Evolutionary conservation across 305 asterid genomes (phyloP).

Genomic region (Fraxinus baroniana): DNA sequence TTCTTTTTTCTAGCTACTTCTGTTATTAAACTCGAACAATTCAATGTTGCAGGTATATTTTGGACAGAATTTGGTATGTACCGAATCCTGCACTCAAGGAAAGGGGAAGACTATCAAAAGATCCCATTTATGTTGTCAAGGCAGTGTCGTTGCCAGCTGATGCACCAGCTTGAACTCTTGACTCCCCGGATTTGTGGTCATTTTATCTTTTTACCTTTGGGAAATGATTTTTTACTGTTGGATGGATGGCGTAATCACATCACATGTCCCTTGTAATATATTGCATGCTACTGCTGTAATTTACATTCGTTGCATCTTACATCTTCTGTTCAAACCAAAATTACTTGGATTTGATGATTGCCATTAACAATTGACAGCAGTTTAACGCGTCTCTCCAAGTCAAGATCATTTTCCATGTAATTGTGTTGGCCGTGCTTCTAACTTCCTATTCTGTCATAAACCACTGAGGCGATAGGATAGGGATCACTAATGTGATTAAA

Average conservation of each 20-base stretch:
- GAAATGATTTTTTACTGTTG: not conserved
- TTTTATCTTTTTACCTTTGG: not conserved
- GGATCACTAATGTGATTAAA: too few species aligned
- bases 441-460: not conserved
- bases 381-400: too few species aligned
- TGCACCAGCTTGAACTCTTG: conserved; percentile 30
- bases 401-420: too few species aligned
- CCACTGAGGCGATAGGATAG: not conserved
- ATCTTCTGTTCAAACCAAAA: too few species aligned
- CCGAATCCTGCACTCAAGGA: conserved; percentile 30
- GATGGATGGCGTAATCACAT: not conserved
- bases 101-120: conserved; percentile 35
- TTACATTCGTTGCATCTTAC: not conserved
- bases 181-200: not conserved
- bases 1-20: not conserved
- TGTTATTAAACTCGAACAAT: not conserved
- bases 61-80: conserved; percentile 57
- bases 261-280: not conserved
- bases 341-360: too few species aligned
- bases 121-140: conserved; percentile 47
- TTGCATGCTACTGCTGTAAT: not conserved
- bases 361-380: too few species aligned
- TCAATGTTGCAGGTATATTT: conserved; percentile 47
- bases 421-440: not conserved
- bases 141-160: conserved; percentile 47